These are phyloP conservation scores for Penicillium occitanis DNA, from an alignment of 2,329 filamentous ascomycete genomes.

Conservation along the genomic window DNA sequence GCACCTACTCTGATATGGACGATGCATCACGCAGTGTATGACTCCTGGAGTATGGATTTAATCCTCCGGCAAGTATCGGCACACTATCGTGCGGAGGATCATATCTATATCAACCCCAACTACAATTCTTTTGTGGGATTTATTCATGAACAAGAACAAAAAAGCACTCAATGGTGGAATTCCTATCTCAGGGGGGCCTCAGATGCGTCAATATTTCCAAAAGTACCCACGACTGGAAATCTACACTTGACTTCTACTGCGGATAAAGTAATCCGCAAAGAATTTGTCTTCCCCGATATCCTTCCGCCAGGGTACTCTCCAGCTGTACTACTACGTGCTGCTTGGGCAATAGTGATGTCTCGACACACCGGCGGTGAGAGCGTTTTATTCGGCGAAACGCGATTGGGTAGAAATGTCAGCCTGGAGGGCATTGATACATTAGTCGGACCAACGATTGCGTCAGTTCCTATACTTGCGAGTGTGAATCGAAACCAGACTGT, in stretches of 20 bases:
- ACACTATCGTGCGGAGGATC: neutral
- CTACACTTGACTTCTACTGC: neutral
- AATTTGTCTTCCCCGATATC: neutral
- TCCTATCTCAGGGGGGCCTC: neutral
- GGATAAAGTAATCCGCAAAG: neutral
- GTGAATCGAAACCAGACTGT: constrained; percentile 34
- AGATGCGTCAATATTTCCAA: neutral
- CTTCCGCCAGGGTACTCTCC: constrained; percentile 18
- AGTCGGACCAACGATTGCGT: constrained; percentile 33
- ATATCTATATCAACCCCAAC: neutral
- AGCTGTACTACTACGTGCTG: constrained; percentile 20
- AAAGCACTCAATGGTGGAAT: neutral
- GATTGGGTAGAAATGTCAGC: neutral
- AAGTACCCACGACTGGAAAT: neutral
- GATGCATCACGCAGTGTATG: constrained; percentile 16
- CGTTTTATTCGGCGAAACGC: constrained; percentile 8
- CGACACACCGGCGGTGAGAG: neutral
- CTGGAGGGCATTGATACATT: neutral
- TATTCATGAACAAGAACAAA: neutral
- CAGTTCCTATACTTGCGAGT: constrained; percentile 37
- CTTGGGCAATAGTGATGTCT: constrained; percentile 12
- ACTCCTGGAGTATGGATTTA: constrained; percentile 16
- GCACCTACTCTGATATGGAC: constrained; percentile 1
- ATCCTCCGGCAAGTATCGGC: constrained; percentile 18
- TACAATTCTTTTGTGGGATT: neutral